Evolutionary conservation across 75 land plant genomes (phyloP).

Genomic region (Selaginella tamariscina): DNA sequence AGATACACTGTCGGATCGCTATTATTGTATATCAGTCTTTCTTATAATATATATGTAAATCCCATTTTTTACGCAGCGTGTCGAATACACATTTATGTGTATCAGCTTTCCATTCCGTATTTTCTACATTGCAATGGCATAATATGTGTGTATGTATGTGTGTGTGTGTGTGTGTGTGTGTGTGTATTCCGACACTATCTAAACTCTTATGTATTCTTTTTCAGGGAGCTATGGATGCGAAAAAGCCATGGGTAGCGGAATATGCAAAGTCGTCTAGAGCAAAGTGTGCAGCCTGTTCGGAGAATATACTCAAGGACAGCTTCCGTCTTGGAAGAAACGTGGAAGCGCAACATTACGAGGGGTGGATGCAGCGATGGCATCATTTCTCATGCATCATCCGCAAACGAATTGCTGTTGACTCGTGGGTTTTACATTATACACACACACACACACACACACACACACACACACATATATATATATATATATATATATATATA

Average conservation of each 20-base stretch:
- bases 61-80: too few species aligned
- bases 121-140: too few species aligned
- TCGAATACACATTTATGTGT: too few species aligned
- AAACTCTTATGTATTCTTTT: too few species aligned
- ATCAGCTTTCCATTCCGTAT: too few species aligned
- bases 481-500: not conserved
- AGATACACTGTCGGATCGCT: too few species aligned
- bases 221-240: not conserved
- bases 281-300: conserved; percentile 67
- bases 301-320: conserved; percentile 45
- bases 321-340: conserved; percentile 76
- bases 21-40: too few species aligned
- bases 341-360: conserved; percentile 64
- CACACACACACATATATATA: not conserved
- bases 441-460: not conserved
- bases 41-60: too few species aligned
- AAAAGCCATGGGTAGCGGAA: conserved; percentile 86
- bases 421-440: not conserved
- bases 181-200: too few species aligned
- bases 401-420: not conserved
- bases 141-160: too few species aligned
- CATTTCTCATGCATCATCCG: not conserved
- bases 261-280: conserved; percentile 87
- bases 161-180: too few species aligned
- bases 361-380: conserved; percentile 27